A percentile compares a stretch with the other conserved stretches of the same genome.
phyloP scores from a whole-genome alignment of 371 early-diverging fungal species.

The Mucor indicus region DNA sequence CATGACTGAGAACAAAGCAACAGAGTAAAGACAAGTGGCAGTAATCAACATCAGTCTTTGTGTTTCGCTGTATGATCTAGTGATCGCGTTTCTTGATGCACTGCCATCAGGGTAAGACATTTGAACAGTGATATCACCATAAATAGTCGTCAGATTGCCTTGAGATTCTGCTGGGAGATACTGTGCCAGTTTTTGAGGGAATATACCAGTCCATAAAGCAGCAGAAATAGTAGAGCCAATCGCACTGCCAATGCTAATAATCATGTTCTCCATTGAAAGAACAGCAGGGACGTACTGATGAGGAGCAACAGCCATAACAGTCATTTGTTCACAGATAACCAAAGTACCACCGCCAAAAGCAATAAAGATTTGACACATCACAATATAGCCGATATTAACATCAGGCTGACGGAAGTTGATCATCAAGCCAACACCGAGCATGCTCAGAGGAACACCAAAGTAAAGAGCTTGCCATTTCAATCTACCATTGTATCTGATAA shows the following conservation, averaged over 20 bases:
- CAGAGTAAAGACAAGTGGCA: slow-evolving; percentile 9
- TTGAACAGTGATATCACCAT: slow-evolving; percentile 12
- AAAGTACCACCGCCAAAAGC: slow-evolving; percentile 20
- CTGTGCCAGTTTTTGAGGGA: slow-evolving; percentile 16
- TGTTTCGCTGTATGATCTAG: slow-evolving; percentile 11
- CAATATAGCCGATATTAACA: slow-evolving; percentile 17
- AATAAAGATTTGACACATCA: slow-evolving; percentile 22
- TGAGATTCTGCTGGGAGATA: slow-evolving; percentile 7
- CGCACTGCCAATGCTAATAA: slow-evolving; percentile 5
- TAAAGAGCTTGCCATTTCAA: slow-evolving; percentile 15
- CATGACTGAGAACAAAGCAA: slow-evolving; percentile 9
- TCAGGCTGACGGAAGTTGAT: slow-evolving; percentile 18
- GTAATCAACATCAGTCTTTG: slow-evolving; percentile 18
- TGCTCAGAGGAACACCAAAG: slow-evolving; percentile 15
- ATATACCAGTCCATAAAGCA: slow-evolving; percentile 18
- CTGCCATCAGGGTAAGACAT: slow-evolving; percentile 9
- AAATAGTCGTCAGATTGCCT: slow-evolving; percentile 3
- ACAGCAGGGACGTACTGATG: slow-evolving; percentile 14
- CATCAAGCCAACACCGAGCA: slow-evolving; percentile 18
- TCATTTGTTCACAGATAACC: slow-evolving; percentile 24
- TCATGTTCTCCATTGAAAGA: slow-evolving; percentile 17
- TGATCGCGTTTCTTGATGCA: slow-evolving; percentile 13
- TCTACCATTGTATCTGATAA: slow-evolving; percentile 14
- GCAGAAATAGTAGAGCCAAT: slow-evolving; percentile 15
- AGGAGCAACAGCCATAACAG: slow-evolving; percentile 16